These are phyloP conservation scores for Trifolium fragiferum DNA, from an alignment of 306 rosid genomes.

Conservation along the genomic window DNA sequence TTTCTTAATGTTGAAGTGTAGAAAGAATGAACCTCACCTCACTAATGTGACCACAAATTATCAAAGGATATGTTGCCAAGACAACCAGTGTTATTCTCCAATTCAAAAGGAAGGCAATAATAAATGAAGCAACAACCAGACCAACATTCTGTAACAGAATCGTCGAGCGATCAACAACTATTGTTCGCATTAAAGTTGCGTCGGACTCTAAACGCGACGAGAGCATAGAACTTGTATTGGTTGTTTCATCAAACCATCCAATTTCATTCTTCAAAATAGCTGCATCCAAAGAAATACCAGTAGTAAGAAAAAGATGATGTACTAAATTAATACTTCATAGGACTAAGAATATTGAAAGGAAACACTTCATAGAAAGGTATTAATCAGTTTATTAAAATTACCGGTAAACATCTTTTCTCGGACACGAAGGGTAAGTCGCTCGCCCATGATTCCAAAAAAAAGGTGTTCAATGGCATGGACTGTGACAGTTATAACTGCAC, in stretches of 20 bases:
- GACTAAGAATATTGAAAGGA: constrained; percentile 20
- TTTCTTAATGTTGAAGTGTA: constrained; percentile 23
- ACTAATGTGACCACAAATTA: constrained; percentile 92
- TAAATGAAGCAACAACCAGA: constrained; percentile 78
- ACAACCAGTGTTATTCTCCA: constrained; percentile 95
- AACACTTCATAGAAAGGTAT: constrained; percentile 16
- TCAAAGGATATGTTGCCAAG: constrained; percentile 87
- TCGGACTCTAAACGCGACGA: constrained; percentile 84
- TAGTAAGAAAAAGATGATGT: constrained; percentile 23
- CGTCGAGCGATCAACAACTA: constrained; percentile 86
- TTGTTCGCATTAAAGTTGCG: constrained; percentile 76
- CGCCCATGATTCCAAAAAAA: constrained; percentile 93
- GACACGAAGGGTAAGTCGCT: constrained; percentile 90
- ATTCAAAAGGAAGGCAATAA: constrained; percentile 85
- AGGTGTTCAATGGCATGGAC: constrained; percentile 88
- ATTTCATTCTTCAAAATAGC: constrained; percentile 95
- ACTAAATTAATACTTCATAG: background rate
- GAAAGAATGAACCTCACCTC: constrained; percentile 79
- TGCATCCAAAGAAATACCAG: constrained; percentile 46
- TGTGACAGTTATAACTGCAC: constrained; percentile 67
- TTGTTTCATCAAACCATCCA: constrained; percentile 89
- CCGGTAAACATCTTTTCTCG: constrained; percentile 91
- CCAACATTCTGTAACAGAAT: constrained; percentile 87
- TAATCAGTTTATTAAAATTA: constrained; percentile 41
- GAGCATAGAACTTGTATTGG: constrained; percentile 90